A percentile compares a stretch with the other conserved stretches of the same genome.
phyloP scores from a whole-genome alignment of 768 basidiomycete genomes.

The Pisolithus marmoratus region DNA sequence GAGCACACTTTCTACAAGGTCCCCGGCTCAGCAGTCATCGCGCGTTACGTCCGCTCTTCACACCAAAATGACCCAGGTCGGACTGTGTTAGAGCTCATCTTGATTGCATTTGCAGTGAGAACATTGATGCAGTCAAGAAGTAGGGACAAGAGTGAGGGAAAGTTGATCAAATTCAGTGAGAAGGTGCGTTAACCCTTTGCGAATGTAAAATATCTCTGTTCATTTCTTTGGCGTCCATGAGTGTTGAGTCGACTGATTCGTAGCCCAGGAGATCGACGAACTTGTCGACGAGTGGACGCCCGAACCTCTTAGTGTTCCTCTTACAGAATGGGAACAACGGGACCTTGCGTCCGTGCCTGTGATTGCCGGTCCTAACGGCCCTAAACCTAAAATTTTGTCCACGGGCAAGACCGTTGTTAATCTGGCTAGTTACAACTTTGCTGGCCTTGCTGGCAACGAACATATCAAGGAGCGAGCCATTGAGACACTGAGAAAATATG shows the following conservation, averaged over 20 bases:
- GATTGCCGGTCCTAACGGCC: slow-evolving; percentile 73
- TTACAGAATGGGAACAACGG: slow-evolving; percentile 51
- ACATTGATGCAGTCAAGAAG: slow-evolving; percentile 90
- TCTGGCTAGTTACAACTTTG: slow-evolving; percentile 87
- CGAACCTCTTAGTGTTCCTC: slow-evolving; percentile 68
- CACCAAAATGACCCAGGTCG: slow-evolving; percentile 96
- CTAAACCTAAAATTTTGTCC: slow-evolving; percentile 72
- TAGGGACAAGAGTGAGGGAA: slow-evolving; percentile 74
- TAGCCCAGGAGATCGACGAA: slow-evolving; percentile 85
- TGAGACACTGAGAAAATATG: slow-evolving; percentile 81
- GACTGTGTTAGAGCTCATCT: slow-evolving; percentile 82
- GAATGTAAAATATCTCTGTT: not conserved
- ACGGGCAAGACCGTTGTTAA: slow-evolving; percentile 76
- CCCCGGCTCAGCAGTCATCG: slow-evolving; percentile 77
- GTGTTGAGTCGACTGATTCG: not conserved
- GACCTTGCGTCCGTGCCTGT: slow-evolving; percentile 75
- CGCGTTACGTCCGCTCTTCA: slow-evolving; percentile 89
- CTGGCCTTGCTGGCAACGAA: slow-evolving; percentile 85
- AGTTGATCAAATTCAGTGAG: slow-evolving; percentile 86
- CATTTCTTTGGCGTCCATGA: not conserved
- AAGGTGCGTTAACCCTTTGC: slow-evolving; percentile 51
- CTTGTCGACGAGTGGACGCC: slow-evolving; percentile 94
- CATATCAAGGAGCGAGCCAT: slow-evolving; percentile 80
- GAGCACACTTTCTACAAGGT: slow-evolving; percentile 68
- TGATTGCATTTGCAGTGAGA: slow-evolving; percentile 81